Evolutionary conservation across 2,329 filamentous ascomycete species (phyloP).

Genomic region (Emmonsiellopsis sp.): DNA sequence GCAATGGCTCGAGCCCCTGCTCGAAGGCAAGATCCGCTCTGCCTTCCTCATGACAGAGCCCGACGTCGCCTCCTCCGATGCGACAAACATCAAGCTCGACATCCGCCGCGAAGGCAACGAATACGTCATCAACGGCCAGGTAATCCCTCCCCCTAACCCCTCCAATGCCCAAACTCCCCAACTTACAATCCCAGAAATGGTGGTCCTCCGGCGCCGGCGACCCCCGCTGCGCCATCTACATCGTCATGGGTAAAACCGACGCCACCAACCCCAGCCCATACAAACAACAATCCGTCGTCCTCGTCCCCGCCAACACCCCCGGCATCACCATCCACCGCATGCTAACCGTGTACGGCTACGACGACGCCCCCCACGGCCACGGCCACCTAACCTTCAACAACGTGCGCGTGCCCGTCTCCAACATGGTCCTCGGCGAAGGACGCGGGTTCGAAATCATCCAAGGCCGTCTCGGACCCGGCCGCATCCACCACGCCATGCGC

Average conservation of each 20-base stretch:
- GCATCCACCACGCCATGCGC: constrained; percentile 97
- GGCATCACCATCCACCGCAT: constrained; percentile 92
- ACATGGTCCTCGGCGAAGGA: constrained; percentile 86
- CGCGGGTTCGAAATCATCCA: constrained; percentile 98
- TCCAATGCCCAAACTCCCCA: neutral
- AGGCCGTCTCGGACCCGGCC: constrained; percentile 85
- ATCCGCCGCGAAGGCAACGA: constrained; percentile 78
- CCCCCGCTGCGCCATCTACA: constrained; percentile 82
- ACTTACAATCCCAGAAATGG: constrained; percentile 64
- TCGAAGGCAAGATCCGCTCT: constrained; percentile 77
- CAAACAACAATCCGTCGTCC: constrained; percentile 84
- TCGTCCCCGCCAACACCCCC: constrained; percentile 71
- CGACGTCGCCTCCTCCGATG: constrained; percentile 78
- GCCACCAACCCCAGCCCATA: constrained; percentile 67
- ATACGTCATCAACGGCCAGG: constrained; percentile 82
- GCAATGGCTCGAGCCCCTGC: constrained; percentile 69
- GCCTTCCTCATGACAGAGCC: constrained; percentile 95
- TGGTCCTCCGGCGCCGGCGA: constrained; percentile 96
- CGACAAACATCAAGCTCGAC: constrained; percentile 79
- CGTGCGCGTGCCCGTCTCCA: constrained; percentile 74
- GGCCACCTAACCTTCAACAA: constrained; percentile 85
- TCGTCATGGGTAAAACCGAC: constrained; percentile 93
- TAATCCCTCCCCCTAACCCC: constrained; percentile 31
- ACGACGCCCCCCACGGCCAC: constrained; percentile 97
- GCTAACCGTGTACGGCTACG: constrained; percentile 89